Conservation (phyloP, 2,329 filamentous ascomycete species). For the Hypoxylon sp. region DNA sequence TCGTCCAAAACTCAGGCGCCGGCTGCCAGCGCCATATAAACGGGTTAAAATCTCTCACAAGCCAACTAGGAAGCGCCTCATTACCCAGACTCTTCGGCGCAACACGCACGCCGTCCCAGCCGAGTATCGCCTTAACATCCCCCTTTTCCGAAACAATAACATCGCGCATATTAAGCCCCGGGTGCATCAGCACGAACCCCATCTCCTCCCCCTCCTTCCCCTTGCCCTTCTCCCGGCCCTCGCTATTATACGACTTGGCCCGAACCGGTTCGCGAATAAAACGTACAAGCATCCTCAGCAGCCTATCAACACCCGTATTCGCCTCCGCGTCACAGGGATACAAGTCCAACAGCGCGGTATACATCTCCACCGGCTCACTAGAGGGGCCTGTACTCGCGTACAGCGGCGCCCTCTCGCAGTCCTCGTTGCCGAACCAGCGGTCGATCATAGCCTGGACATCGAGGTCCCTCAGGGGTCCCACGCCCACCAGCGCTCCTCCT, state of each 20-base stretch:
- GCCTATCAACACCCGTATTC: constrained; percentile 37
- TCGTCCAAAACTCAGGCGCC: constrained; percentile 31
- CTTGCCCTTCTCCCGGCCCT: constrained; percentile 5
- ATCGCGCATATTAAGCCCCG: constrained; percentile 46
- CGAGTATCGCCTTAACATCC: constrained; percentile 43
- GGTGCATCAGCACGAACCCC: constrained; percentile 47
- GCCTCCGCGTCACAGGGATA: constrained; percentile 33
- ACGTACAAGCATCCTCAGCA: constrained; percentile 42
- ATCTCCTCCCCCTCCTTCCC: constrained; percentile 1
- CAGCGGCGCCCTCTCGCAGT: constrained; percentile 33
- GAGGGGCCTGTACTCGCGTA: constrained; percentile 41
- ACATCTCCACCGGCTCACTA: constrained; percentile 28
- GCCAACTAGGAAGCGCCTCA: constrained; percentile 47
- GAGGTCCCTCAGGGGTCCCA: constrained; percentile 37
- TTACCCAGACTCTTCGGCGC: constrained; percentile 45
- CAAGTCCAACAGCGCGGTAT: constrained; percentile 40
- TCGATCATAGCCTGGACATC: constrained; percentile 46
- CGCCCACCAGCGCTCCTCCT: constrained; percentile 19
- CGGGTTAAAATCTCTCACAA: constrained; percentile 47
- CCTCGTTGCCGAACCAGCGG: constrained; percentile 42
- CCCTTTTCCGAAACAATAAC: constrained; percentile 46
- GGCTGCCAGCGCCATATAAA: constrained; percentile 45
- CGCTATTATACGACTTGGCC: background rate
- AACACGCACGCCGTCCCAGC: constrained; percentile 46
- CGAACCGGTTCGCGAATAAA: constrained; percentile 41